phyloP scores from a whole-genome alignment of 2,329 filamentous ascomycete species.

The Furcasterigmium furcatum region DNA sequence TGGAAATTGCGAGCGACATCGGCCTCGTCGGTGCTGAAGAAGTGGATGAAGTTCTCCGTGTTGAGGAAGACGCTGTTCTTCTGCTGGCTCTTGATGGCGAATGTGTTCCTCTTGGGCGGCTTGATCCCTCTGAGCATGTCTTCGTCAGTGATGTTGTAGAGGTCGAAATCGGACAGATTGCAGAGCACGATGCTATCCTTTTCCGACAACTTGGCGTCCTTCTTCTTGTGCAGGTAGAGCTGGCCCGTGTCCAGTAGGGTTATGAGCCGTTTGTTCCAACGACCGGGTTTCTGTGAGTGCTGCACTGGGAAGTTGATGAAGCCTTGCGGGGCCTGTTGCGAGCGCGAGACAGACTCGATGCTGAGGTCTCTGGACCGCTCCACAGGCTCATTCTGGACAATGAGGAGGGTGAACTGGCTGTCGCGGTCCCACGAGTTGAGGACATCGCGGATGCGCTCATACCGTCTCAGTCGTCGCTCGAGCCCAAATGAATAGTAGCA shows the following conservation, averaged over 20 bases:
- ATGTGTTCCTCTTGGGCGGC: constrained; percentile 81
- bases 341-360: constrained; percentile 57
- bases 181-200: constrained; percentile 72
- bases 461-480: constrained; percentile 77
- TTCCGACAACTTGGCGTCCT: constrained; percentile 51
- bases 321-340: constrained; percentile 58
- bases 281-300: constrained; percentile 76
- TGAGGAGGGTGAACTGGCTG: constrained; percentile 68
- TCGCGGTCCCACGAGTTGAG: constrained; percentile 93
- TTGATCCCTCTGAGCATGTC: constrained; percentile 69
- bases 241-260: constrained; percentile 74
- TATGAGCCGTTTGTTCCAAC: constrained; percentile 84
- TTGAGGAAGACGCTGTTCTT: constrained; percentile 81
- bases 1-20: constrained; percentile 66
- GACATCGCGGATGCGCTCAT: constrained; percentile 82
- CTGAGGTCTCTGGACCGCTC: constrained; percentile 62
- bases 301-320: constrained; percentile 66
- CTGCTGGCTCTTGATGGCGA: constrained; percentile 88
- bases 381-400: constrained; percentile 57
- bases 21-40: constrained; percentile 78
- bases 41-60: constrained; percentile 85
- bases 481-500: constrained; percentile 72
- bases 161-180: constrained; percentile 88
- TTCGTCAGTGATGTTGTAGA: constrained; percentile 72
- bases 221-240: constrained; percentile 66